Conservation (phyloP, 2,329 filamentous ascomycete species). For the Microdochium trichocladiopsis region DNA sequence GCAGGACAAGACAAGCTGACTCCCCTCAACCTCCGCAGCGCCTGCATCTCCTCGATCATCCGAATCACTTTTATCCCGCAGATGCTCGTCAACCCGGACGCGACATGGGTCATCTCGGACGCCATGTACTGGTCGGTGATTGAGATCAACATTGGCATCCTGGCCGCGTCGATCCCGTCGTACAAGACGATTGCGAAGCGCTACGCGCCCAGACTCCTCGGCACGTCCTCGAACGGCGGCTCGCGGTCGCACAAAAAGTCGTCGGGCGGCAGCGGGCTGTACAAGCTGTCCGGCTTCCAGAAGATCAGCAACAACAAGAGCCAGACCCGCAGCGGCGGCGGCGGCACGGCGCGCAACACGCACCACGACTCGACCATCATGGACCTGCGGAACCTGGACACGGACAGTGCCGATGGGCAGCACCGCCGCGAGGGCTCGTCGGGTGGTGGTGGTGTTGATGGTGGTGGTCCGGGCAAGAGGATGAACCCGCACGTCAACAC, state of each 20-base stretch:
- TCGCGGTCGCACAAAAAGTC: neutral
- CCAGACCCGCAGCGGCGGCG: neutral
- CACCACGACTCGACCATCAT: neutral
- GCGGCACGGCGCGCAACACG: neutral
- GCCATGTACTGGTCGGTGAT: constrained; percentile 33
- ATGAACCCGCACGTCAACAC: neutral
- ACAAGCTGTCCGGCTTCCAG: constrained; percentile 1
- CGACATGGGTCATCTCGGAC: constrained; percentile 24
- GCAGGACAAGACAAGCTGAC: neutral
- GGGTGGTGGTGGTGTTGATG: neutral
- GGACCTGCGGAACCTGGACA: neutral
- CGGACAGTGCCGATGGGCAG: neutral
- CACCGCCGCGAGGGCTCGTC: neutral
- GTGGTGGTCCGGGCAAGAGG: neutral
- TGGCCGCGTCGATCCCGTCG: constrained; percentile 25
- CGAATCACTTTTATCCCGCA: constrained; percentile 35
- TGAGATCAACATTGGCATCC: constrained; percentile 26
- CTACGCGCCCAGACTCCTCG: constrained; percentile 18
- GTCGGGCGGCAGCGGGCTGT: neutral
- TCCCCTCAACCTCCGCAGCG: constrained; percentile 15
- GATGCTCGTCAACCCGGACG: constrained; percentile 27
- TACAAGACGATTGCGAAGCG: constrained; percentile 23
- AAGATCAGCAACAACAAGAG: neutral
- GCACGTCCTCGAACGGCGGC: constrained; percentile 13
- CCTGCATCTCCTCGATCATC: constrained; percentile 37